Base-by-base conservation (phyloP, 2,329 filamentous ascomycete species). In the Aspergillus cejpii region DNA sequence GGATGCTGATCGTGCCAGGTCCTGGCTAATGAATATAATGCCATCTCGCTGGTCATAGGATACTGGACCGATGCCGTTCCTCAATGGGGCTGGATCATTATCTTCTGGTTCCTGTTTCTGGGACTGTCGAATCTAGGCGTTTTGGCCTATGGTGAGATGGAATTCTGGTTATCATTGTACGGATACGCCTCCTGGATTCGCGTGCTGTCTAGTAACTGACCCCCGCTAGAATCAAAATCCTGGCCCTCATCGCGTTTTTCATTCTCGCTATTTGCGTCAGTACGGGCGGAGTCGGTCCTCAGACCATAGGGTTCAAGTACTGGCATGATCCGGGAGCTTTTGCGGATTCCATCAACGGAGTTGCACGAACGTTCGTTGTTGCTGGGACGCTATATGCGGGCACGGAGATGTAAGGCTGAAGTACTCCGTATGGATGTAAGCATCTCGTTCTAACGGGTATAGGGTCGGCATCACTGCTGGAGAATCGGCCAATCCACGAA, bases 131-230 rank as follows among this genome's bases (percentile, higher is more conserved):
- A 72, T 43, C 53, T 70, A 3, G 67, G 67, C 0, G 62, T 71
- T n/a, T 37, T 71, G 21, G 64, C 73, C 15, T 78, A 75, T 50
- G 75, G 75, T n/a, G 76, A 78, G 49, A 68, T 74, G 39, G 75
- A 79, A 51, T 72, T 69, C 44, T 70, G 64, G 62, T 48, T 70
- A n/a, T 60, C 62, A 12, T 47, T 64, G 62, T 65, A n/a, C n/a
- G n/a, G 50, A 15, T 58, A 45, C 2, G 4, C n/a, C 20, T 12
- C 2, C 11, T 24, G 14, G 11, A 19, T 6, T 11, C 6, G 21
- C 5, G 8, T 1, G 7, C 12, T 5, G 5, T 3, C 8, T 24
- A 15, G 6, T 14, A 8, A 12, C 48, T 56, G 12, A 55, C 26
- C 14, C 24, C 3, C 17, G 33, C 15, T 36, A 65, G 62, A 12